Evolutionary conservation across 2,329 filamentous ascomycete genomes (phyloP).

Genomic region (Pseudogymnoascus sp.): DNA sequence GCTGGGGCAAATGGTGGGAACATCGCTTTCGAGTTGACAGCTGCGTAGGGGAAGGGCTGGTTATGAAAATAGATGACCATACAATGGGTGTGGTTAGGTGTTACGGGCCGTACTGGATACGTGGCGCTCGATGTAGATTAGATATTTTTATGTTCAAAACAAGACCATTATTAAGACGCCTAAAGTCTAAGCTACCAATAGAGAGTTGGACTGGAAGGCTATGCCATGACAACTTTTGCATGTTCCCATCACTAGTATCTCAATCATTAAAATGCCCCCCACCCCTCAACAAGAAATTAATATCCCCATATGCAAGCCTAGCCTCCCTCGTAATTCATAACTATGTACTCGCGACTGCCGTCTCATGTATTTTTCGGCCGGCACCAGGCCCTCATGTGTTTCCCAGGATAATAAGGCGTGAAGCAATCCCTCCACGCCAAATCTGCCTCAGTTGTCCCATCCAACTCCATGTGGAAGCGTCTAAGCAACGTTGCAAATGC

Average conservation of each 20-base stretch:
- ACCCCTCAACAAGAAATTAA: background rate
- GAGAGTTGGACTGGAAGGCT: background rate
- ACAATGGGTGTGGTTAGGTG: background rate
- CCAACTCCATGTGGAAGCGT: conserved; percentile 21
- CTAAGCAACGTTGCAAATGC: conserved; percentile 25
- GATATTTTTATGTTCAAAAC: background rate
- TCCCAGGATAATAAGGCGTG: conserved; percentile 15
- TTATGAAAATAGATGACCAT: background rate
- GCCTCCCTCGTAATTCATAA: background rate
- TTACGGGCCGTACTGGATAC: background rate
- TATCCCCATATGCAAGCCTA: background rate
- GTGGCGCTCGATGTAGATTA: background rate
- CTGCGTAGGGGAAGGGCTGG: background rate
- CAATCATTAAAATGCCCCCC: background rate
- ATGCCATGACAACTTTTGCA: background rate
- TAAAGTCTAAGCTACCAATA: background rate
- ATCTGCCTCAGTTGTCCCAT: conserved; percentile 20
- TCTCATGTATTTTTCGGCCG: conserved; percentile 10
- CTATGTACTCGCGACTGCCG: background rate
- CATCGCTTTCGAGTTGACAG: conserved; percentile 19
- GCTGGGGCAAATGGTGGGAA: conserved; percentile 20
- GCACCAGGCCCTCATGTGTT: conserved; percentile 16
- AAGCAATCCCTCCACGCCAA: conserved; percentile 24
- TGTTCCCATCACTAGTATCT: background rate
- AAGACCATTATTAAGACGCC: background rate